A percentile compares a stretch with the other conserved stretches of the same genome.
phyloP scores from a whole-genome alignment of 768 basidiomycete species.

The Russula vinacea region DNA sequence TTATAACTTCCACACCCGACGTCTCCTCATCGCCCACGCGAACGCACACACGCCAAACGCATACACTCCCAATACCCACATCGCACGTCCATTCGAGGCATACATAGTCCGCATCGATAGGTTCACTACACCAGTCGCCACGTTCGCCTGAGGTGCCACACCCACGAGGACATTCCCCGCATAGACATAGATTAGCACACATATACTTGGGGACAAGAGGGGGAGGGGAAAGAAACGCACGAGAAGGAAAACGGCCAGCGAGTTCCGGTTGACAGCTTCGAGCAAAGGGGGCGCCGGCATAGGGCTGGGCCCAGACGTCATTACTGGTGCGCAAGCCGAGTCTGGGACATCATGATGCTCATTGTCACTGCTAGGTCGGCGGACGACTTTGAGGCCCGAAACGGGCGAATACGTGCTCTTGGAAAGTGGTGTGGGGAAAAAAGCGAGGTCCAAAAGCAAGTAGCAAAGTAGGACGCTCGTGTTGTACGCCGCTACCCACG shows the following conservation, averaged over 20 bases:
- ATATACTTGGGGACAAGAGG: not conserved
- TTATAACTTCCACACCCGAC: constrained; percentile 39
- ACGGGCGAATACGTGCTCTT: constrained; percentile 38
- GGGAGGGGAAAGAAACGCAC: constrained; percentile 45
- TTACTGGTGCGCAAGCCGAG: constrained; percentile 10
- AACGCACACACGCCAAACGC: constrained; percentile 52
- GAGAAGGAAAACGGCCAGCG: constrained; percentile 73
- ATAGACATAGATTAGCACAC: not conserved
- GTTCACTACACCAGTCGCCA: constrained; percentile 83
- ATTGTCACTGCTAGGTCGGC: not conserved
- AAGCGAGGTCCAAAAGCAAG: constrained; percentile 67
- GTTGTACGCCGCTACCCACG: constrained; percentile 90
- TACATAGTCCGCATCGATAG: constrained; percentile 81
- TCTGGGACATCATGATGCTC: not conserved
- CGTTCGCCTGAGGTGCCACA: constrained; percentile 66
- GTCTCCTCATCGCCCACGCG: constrained; percentile 55
- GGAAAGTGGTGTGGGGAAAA: constrained; percentile 50
- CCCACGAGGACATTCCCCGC: not conserved
- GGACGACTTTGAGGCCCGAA: constrained; percentile 38
- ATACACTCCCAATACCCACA: constrained; percentile 64
- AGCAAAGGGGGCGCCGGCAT: constrained; percentile 52
- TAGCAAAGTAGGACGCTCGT: constrained; percentile 80
- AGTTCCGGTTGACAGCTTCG: constrained; percentile 80
- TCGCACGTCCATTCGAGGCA: constrained; percentile 49
- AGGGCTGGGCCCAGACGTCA: constrained; percentile 33